phyloP scores from a whole-genome alignment of 2,329 filamentous ascomycete genomes.

The Aspergillus sp. region DNA sequence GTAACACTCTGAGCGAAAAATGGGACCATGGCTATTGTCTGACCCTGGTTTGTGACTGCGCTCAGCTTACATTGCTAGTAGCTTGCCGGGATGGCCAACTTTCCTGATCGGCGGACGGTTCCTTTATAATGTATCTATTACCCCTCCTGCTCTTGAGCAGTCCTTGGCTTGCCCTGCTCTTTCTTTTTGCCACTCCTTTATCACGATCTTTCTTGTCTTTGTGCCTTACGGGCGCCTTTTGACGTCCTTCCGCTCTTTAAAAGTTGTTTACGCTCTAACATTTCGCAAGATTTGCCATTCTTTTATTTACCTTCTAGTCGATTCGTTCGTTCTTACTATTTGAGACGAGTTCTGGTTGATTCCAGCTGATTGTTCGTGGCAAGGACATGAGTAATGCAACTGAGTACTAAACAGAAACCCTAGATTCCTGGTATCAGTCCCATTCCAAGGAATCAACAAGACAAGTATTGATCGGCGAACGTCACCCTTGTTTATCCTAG shows the following conservation, averaged over 20 bases:
- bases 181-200: constrained; percentile 5
- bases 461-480: not conserved
- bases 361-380: constrained; percentile 1
- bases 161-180: not conserved
- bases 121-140: constrained; percentile 1
- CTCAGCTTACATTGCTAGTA: not conserved
- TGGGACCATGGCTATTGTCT: not conserved
- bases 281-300: not conserved
- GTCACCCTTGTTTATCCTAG: not conserved
- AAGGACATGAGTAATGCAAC: not conserved
- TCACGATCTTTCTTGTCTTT: constrained; percentile 1
- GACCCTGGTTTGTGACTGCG: not conserved
- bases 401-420: constrained; percentile 1
- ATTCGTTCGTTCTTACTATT: not conserved
- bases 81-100: no score
- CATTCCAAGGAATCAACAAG: not conserved
- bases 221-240: constrained; percentile 12
- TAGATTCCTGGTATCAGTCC: constrained; percentile 10
- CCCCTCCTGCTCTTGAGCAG: not conserved
- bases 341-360: constrained; percentile 14
- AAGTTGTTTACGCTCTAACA: not conserved
- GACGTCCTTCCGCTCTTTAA: constrained; percentile 15
- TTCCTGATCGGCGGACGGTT: not conserved
- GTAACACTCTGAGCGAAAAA: not conserved
- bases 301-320: not conserved